phyloP scores from a whole-genome alignment of 2,329 filamentous ascomycete species.

The Botrytis medusae region DNA sequence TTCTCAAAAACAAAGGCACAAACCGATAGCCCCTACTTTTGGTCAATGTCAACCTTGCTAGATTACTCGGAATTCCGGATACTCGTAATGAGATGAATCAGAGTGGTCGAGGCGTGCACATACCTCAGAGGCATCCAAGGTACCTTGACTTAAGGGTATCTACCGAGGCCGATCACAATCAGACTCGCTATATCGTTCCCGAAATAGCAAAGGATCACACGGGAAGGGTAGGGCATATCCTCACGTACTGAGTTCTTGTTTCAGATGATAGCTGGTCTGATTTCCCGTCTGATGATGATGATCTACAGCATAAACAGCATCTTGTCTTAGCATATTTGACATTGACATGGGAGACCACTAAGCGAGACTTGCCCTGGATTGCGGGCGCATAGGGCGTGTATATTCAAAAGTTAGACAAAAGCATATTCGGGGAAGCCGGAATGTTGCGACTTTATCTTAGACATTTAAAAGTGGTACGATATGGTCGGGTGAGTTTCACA shows the following conservation, averaged over 20 bases:
- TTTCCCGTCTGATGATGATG: constrained; percentile 7
- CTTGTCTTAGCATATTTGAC: background rate
- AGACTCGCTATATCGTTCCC: background rate
- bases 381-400: constrained; percentile 19
- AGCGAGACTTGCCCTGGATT: constrained; percentile 1
- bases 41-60: constrained; percentile 3
- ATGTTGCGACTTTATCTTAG: background rate
- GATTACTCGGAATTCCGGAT: constrained; percentile 1
- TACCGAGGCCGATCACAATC: constrained; percentile 19
- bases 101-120: constrained; percentile 14
- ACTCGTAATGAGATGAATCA: constrained; percentile 3
- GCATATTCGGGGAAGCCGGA: constrained; percentile 15
- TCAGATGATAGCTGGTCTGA: constrained; percentile 1
- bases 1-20: background rate
- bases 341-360: background rate
- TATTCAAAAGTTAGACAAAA: constrained; percentile 15
- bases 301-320: constrained; percentile 10
- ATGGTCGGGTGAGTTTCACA: background rate
- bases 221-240: constrained; percentile 2
- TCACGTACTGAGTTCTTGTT: constrained; percentile 10
- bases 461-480: constrained; percentile 5
- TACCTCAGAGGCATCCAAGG: constrained; percentile 7
- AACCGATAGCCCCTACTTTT: background rate
- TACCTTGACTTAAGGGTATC: background rate
- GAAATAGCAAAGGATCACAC: background rate